These are phyloP conservation scores for Ophiocordyceps australis DNA, from an alignment of 2,329 filamentous ascomycete genomes.

Conservation along the genomic window DNA sequence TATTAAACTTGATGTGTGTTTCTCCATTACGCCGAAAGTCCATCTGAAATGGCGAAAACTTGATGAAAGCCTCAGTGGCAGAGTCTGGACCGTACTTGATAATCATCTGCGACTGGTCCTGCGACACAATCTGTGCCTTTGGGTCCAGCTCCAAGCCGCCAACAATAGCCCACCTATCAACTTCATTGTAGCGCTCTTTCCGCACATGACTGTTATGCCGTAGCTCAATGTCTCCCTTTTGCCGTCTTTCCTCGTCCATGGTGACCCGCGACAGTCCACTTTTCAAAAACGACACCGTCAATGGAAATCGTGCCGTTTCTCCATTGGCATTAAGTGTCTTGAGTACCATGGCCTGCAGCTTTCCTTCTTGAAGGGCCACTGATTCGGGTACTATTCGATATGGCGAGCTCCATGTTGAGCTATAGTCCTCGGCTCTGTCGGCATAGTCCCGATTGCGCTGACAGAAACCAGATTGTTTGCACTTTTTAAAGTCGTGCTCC, in stretches of 20 bases:
- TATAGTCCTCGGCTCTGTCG: constrained; percentile 49
- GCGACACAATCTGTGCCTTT: constrained; percentile 46
- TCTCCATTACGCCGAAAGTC: constrained; percentile 73
- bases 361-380: constrained; percentile 59
- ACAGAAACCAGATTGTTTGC: constrained; percentile 90
- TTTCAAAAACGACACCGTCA: constrained; percentile 76
- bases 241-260: constrained; percentile 78
- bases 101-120: constrained; percentile 50
- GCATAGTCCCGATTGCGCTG: constrained; percentile 85
- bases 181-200: constrained; percentile 92
- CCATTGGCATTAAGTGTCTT: constrained; percentile 50
- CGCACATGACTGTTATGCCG: constrained; percentile 67
- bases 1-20: constrained; percentile 76
- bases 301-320: constrained; percentile 59
- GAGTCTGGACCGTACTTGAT: constrained; percentile 63
- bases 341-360: constrained; percentile 62
- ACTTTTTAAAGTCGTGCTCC: constrained; percentile 94
- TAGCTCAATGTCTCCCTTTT: constrained; percentile 76
- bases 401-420: constrained; percentile 57
- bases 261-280: constrained; percentile 77
- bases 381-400: constrained; percentile 61
- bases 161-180: constrained; percentile 69
- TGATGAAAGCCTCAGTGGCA: constrained; percentile 68
- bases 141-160: constrained; percentile 61
- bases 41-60: constrained; percentile 64